These are phyloP conservation scores for Basipetospora chlamydospora DNA, from an alignment of 2,329 filamentous ascomycete genomes.

Conservation along the genomic window DNA sequence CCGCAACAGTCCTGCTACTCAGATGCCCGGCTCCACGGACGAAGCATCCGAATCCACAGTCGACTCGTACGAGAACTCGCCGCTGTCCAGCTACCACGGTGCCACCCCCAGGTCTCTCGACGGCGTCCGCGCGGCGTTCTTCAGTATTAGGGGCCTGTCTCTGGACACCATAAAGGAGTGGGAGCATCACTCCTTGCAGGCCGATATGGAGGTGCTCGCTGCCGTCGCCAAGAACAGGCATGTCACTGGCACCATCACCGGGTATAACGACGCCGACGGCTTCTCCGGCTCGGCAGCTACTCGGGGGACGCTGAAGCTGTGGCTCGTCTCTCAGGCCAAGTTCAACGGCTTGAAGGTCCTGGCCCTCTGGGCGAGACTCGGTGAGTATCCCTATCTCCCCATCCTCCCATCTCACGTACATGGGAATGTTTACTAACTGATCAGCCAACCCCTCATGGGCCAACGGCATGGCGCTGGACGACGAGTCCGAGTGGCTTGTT, in stretches of 20 bases:
- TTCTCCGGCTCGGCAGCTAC: slow-evolving; percentile 1
- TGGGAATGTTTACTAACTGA: too few relatives aligned
- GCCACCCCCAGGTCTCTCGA: slow-evolving; percentile 3
- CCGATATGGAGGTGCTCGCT: slow-evolving; percentile 2
- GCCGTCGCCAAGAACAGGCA: not conserved
- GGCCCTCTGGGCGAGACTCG: slow-evolving; percentile 4
- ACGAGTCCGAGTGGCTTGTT: slow-evolving; percentile 2
- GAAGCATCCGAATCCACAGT: too few relatives aligned
- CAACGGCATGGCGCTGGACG: slow-evolving; percentile 1
- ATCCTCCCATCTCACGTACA: not conserved
- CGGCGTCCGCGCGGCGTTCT: slow-evolving; percentile 4
- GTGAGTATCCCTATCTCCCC: not conserved
- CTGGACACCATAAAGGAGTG: slow-evolving; percentile 4
- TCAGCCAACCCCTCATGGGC: slow-evolving; percentile 4
- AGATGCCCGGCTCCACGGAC: too few relatives aligned
- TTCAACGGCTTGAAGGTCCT: slow-evolving; percentile 3
- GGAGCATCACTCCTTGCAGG: slow-evolving; percentile 3
- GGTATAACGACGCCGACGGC: slow-evolving; percentile 1
- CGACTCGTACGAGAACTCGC: too few relatives aligned
- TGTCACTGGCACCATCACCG: not conserved
- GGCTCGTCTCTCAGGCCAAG: slow-evolving; percentile 5
- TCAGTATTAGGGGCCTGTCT: not conserved
- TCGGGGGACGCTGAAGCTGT: slow-evolving; percentile 4
- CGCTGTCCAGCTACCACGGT: not conserved
- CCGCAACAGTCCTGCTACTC: too few relatives aligned